Evolutionary conservation across 1,284 basidiomycete species (phyloP).

Genomic region (Cryptococcus sp.): DNA sequence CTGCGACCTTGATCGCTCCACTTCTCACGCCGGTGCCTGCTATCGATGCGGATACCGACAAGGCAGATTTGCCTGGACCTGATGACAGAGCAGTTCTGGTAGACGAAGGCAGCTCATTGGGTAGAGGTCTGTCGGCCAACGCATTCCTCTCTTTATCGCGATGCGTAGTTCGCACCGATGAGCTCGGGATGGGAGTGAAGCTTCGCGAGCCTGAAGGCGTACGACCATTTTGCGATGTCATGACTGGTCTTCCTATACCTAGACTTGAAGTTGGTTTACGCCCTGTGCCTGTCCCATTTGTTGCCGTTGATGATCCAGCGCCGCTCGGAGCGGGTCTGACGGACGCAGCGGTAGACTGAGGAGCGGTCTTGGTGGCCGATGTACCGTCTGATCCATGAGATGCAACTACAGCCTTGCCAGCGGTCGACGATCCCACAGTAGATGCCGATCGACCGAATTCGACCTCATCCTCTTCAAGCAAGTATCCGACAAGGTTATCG

Average conservation of each 20-base stretch:
- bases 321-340: no score
- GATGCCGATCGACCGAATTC: background rate
- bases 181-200: conserved; percentile 4
- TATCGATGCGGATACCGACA: background rate
- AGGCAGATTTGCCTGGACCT: no score
- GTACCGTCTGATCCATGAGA: no score
- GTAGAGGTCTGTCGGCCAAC: background rate
- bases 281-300: background rate
- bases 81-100: no score
- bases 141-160: conserved; percentile 2
- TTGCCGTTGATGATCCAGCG: no score
- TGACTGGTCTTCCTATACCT: conserved; percentile 9
- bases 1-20: background rate
- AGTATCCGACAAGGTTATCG: conserved; percentile 10
- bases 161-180: background rate
- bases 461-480: conserved; percentile 1
- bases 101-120: no score
- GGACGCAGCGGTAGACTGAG: no score
- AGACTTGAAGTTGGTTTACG: conserved; percentile 1
- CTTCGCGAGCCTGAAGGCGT: background rate
- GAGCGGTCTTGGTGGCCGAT: no score
- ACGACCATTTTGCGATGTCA: conserved; percentile 1
- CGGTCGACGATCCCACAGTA: no score
- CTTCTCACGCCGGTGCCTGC: background rate
- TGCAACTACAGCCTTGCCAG: no score